A percentile compares a stretch with the other conserved stretches of the same genome.
Evolutionary conservation across 371 early-diverging fungal genomes (phyloP).

Genomic region (Mucor plumbeus): DNA sequence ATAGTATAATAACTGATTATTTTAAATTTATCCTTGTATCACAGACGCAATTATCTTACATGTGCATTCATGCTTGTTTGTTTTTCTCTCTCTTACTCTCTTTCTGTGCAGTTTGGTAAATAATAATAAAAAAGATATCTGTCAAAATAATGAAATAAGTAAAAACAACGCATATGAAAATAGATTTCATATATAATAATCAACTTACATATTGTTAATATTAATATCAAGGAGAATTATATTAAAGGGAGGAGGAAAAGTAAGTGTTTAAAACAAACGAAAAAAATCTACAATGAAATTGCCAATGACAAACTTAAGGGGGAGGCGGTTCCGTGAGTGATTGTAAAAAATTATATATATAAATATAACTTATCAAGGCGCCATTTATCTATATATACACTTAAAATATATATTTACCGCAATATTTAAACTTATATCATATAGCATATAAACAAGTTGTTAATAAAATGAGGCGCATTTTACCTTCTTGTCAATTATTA

Average conservation of each 20-base stretch:
- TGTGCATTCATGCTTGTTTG: background rate
- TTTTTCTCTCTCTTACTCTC: background rate
- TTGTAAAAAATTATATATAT: background rate
- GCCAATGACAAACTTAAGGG: background rate
- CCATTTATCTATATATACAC: background rate
- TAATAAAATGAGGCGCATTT: background rate
- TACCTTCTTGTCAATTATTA: background rate
- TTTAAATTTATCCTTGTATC: slow-evolving; percentile 21
- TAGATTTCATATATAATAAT: no score
- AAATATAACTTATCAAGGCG: background rate
- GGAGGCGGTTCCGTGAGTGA: background rate
- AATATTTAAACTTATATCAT: background rate
- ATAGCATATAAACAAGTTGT: background rate
- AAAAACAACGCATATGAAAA: no score
- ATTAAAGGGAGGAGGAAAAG: no score
- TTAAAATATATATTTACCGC: background rate
- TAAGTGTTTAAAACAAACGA: no score
- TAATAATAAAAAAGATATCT: no score
- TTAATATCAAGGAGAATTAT: no score
- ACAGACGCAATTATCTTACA: slow-evolving; percentile 11
- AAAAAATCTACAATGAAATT: background rate
- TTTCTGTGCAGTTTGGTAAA: no score
- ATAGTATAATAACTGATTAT: slow-evolving; percentile 6
- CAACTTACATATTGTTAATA: no score
- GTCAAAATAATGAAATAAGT: no score